Base-by-base conservation (phyloP, 305 asterid genomes). In the Rubia peregrina region DNA sequence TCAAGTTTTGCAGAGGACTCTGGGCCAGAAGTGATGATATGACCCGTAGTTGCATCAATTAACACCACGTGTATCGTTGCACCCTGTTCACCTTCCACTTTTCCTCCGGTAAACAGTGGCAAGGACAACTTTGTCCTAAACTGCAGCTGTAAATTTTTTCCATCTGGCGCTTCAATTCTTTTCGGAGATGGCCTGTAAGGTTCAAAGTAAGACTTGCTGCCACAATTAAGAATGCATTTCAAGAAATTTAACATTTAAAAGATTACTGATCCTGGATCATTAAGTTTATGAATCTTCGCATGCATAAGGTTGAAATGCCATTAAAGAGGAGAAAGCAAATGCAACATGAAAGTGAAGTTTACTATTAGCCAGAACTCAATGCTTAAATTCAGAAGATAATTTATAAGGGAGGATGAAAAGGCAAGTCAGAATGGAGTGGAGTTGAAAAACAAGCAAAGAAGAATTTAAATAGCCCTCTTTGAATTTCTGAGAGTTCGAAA, bases 61-160 rank as follows among this genome's bases (percentile, higher is more conserved):
- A 95, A 82, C 76, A 90, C 90, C 69, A 95, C 64, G 73, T 91
- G 95, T 69, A 95, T 85, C 36, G 96, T 81, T 33, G 97, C 75
- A 67, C 96, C 93, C 79, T 89, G 90, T 79, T 92, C 98, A 74
- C 98, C 98, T 80, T 90, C 98, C 46, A 95, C 94, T 78, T 90
- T 88, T 60, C 94, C 98, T 77, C 98, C 98, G 5, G 99, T 95
- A 74, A 90, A 95, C 71, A 95, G 91, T 78, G 99, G 95, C 30
- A 92, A 84, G 40, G 96, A 88, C 87, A 90, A 79, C 88, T 90
- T 92, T 77, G 98, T 88, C 85, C 86, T 81, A 80, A 92, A 95
- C 69, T 83, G 92, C 69, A 95, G 93, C 86, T 92, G 96, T 80
- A 91, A 78, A 78, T 77, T 90, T 79, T 95, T 87, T 71, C 96